Evolutionary conservation across 163 green algal species (phyloP), one percentile per base, ranked within the genome.

Genomic region (Chlorella variabilis): DNA sequence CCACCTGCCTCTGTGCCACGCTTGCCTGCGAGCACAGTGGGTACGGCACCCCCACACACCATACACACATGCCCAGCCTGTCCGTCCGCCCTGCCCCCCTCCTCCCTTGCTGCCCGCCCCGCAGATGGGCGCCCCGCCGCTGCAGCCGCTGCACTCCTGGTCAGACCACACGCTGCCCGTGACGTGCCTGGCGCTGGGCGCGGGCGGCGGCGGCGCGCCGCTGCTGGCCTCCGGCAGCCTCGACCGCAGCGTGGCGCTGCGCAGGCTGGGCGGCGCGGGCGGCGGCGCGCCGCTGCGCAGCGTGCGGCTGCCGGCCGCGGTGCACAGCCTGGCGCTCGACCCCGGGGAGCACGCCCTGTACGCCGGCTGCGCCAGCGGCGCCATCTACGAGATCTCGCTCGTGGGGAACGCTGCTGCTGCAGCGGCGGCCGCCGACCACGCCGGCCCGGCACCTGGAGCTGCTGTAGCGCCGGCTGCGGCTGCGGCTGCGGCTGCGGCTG

Each of bases 81-180:
- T n/a, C n/a, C n/a, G n/a, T n/a, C n/a, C n/a, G n/a, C 27, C 27
- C 41, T 61, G 23, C 42, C 36, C 33, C 33, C 77, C 33, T 20
- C n/a, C 65, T 48, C 49, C 49, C 25, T 65, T 38, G 29, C 34
- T 76, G 51, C 36, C 65, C 6, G 23, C 29, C n/a, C 73, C 27
- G 68, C 71, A 81, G 71, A 56, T 75, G 25, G 83, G 59, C 61
- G 38, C 17, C 33, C 25, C 58, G 33, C 67, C 42, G 45, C 74
- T 79, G 54, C 70, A 69, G 67, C 83, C 89, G 1, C 87, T 93
- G 66, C 82, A 91, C 78, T 85, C 86, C 5, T 93, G 89, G 94
- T 94, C 89, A 2, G 90, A 97, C 49, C 95, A 98, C 84, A 98
- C 95, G 0, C 85, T 98, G 41, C 90, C 92, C 0, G 85, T 98